These are phyloP conservation scores for Claviceps pazoutovae DNA, from an alignment of 2,329 filamentous ascomycete species.

Conservation along the genomic window DNA sequence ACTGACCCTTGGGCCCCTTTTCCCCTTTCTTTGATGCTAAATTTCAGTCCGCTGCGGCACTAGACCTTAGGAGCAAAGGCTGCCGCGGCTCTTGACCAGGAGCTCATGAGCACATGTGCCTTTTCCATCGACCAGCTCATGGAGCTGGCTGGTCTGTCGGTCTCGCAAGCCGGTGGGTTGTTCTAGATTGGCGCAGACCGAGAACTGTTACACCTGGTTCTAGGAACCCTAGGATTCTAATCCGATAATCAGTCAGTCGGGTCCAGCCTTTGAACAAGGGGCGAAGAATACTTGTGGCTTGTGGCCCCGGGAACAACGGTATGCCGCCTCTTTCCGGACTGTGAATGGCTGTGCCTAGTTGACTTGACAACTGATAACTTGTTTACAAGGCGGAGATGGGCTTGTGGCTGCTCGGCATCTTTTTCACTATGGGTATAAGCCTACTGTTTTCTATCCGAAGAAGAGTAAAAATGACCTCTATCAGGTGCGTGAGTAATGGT, in stretches of 20 bases:
- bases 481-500: conserved; percentile 37
- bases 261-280: conserved; percentile 65
- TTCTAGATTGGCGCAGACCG: neutral
- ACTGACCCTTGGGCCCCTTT: too few relatives aligned
- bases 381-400: conserved; percentile 67
- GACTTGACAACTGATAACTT: neutral
- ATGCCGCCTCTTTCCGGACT: neutral
- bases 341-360: neutral
- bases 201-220: too few relatives aligned
- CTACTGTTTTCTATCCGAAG: conserved; percentile 87
- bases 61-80: conserved; percentile 80
- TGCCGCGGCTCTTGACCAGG: conserved; percentile 77
- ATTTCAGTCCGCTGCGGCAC: neutral
- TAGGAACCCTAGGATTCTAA: neutral
- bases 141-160: conserved; percentile 86
- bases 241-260: conserved; percentile 49
- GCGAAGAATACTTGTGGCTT: conserved; percentile 68
- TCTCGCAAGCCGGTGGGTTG: conserved; percentile 67
- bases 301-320: conserved; percentile 70
- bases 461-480: conserved; percentile 83
- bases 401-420: conserved; percentile 89
- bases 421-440: conserved; percentile 79
- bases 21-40: neutral
- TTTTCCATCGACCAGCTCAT: conserved; percentile 96
- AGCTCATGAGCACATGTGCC: conserved; percentile 77